Conservation (phyloP, 2,329 filamentous ascomycete species). For the Fusarium continuum region DNA sequence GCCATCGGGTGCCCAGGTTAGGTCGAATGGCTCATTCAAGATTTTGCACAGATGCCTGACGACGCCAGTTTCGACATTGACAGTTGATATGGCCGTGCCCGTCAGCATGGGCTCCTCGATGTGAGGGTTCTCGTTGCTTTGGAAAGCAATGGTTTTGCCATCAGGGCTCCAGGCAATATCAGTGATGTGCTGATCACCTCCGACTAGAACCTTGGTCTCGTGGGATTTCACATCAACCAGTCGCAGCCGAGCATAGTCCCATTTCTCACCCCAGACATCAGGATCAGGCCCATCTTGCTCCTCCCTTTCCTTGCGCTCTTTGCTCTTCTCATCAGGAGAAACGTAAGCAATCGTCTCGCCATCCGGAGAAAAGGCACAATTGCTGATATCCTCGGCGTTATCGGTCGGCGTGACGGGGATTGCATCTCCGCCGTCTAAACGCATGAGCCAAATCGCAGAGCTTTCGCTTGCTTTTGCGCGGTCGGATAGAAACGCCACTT, state of each 20-base stretch:
- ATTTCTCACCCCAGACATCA: slow-evolving; percentile 50
- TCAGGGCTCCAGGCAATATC: slow-evolving; percentile 33
- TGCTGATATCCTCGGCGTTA: slow-evolving; percentile 19
- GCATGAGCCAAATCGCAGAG: slow-evolving; percentile 37
- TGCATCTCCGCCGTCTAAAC: slow-evolving; percentile 35
- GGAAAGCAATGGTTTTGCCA: slow-evolving; percentile 17
- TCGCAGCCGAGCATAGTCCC: slow-evolving; percentile 46
- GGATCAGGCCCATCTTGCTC: slow-evolving; percentile 48
- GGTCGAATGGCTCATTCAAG: neutral
- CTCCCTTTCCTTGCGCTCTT: slow-evolving; percentile 16
- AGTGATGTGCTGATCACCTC: slow-evolving; percentile 9
- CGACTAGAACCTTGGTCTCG: slow-evolving; percentile 22
- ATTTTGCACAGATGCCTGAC: slow-evolving; percentile 13
- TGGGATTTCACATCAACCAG: slow-evolving; percentile 44
- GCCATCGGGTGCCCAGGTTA: slow-evolving; percentile 27
- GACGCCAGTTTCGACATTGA: slow-evolving; percentile 10
- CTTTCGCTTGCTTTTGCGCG: slow-evolving; percentile 42
- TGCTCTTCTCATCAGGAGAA: slow-evolving; percentile 22
- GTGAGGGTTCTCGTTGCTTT: slow-evolving; percentile 10
- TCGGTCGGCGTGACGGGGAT: slow-evolving; percentile 17
- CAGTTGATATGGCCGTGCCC: slow-evolving; percentile 9
- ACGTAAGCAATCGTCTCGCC: slow-evolving; percentile 25
- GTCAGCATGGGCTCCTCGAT: slow-evolving; percentile 24
- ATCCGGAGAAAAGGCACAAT: slow-evolving; percentile 17
- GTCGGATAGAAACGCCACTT: slow-evolving; percentile 20